Evolutionary conservation across 495 filamentous ascomycete genomes (phyloP).

Genomic region (Penicillium lividum): DNA sequence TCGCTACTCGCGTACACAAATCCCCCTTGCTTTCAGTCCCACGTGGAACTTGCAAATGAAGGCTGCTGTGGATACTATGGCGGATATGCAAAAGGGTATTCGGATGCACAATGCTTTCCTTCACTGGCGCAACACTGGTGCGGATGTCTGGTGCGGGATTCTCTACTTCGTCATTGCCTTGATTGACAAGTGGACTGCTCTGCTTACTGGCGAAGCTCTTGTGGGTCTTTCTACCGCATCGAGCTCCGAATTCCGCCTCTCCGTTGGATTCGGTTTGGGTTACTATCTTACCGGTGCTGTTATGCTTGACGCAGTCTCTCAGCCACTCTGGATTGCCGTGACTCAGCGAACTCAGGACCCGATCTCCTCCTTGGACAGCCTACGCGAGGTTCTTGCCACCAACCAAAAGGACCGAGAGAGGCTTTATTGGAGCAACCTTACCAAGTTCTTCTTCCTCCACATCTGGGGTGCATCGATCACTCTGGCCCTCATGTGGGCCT

Average conservation of each 20-base stretch:
- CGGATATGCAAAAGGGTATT: conserved; percentile 8
- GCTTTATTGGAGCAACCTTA: conserved; percentile 2
- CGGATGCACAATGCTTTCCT: conserved; percentile 6
- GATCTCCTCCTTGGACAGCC: not conserved
- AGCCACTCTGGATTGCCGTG: conserved; percentile 5
- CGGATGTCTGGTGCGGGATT: conserved; percentile 7
- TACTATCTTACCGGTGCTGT: conserved; percentile 8
- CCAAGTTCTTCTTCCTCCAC: conserved; percentile 11
- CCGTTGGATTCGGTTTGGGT: conserved; percentile 5
- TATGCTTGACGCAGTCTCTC: conserved; percentile 5
- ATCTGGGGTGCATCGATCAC: conserved; percentile 1
- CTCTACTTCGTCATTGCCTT: conserved; percentile 9
- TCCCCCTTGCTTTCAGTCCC: conserved; percentile 6
- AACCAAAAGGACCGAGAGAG: not conserved
- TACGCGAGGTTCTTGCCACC: not conserved
- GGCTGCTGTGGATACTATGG: conserved; percentile 7
- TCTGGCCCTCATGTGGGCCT: conserved; percentile 5
- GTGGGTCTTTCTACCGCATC: conserved; percentile 8
- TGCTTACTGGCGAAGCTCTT: conserved; percentile 2
- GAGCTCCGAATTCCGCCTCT: conserved; percentile 3
- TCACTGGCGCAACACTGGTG: conserved; percentile 7
- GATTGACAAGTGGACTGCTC: conserved; percentile 8
- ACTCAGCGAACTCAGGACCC: not conserved
- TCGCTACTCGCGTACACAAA: conserved; percentile 6
- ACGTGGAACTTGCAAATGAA: conserved; percentile 8